Evolutionary conservation across 371 early-diverging fungal species (phyloP).

Genomic region (Lichtheimia corymbifera): DNA sequence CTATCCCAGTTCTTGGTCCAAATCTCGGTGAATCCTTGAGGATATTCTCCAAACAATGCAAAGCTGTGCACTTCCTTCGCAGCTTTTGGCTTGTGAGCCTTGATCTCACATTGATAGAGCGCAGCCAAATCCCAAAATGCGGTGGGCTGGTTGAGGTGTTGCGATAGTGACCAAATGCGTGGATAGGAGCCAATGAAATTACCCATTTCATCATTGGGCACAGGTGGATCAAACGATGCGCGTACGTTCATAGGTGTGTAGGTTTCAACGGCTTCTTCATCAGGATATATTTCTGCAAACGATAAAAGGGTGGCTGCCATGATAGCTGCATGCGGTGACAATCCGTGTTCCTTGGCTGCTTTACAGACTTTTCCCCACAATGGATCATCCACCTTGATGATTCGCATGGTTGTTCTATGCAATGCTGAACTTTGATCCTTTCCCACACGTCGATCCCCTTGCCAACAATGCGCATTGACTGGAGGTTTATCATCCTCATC

Average conservation of each 20-base stretch:
- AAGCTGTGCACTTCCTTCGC: conserved; percentile 22
- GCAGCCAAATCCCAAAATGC: conserved; percentile 30
- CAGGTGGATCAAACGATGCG: conserved; percentile 29
- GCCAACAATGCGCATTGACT: conserved; percentile 19
- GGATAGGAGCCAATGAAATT: conserved; percentile 39
- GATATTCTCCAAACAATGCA: conserved; percentile 27
- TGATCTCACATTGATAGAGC: conserved; percentile 21
- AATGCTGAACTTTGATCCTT: conserved; percentile 9
- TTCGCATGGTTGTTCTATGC: conserved; percentile 24
- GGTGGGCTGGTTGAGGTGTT: neutral
- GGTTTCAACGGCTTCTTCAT: conserved; percentile 5
- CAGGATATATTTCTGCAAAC: conserved; percentile 31
- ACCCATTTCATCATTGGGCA: conserved; percentile 32
- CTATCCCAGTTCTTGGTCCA: conserved; percentile 15
- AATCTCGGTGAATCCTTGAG: conserved; percentile 29
- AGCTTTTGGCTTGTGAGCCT: conserved; percentile 15
- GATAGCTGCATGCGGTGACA: conserved; percentile 37
- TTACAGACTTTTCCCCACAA: conserved; percentile 19
- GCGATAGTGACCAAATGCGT: conserved; percentile 16
- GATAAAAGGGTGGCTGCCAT: conserved; percentile 24
- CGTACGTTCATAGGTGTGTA: conserved; percentile 43
- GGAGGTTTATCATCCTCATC: conserved; percentile 15
- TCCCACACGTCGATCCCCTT: conserved; percentile 30
- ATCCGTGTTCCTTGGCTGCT: conserved; percentile 17
- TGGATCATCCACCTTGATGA: conserved; percentile 11